These are phyloP conservation scores for Saccharomycopsis crataegensis DNA, from an alignment of 1,139 yeast species.

Conservation along the genomic window DNA sequence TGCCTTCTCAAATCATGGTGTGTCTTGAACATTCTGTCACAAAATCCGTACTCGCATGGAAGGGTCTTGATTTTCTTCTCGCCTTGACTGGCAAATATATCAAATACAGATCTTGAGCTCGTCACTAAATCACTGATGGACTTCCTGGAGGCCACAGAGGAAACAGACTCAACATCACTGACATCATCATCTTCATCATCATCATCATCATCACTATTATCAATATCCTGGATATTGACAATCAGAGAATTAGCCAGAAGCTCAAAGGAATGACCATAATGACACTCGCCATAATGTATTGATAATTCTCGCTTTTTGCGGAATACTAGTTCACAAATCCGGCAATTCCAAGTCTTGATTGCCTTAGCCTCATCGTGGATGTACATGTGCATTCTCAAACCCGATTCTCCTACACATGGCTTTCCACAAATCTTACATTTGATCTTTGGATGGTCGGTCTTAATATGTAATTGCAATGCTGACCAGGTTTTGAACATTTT, in stretches of 20 bases:
- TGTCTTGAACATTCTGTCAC: conserved; percentile 41
- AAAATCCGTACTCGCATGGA: conserved; percentile 40
- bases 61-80: conserved; percentile 30
- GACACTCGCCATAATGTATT: conserved; percentile 35
- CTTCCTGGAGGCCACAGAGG: not conserved
- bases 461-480: conserved; percentile 63
- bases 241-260: not conserved
- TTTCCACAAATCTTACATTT: conserved; percentile 63
- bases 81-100: conserved; percentile 30
- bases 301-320: conserved; percentile 38
- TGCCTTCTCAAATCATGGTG: conserved; percentile 47
- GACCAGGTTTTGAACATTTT: conserved; percentile 67
- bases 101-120: conserved; percentile 28
- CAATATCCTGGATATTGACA: not conserved
- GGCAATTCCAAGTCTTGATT: conserved; percentile 57
- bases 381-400: conserved; percentile 64
- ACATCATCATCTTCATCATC: not conserved
- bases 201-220: not conserved
- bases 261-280: conserved; percentile 22
- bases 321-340: conserved; percentile 34
- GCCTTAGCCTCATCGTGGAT: conserved; percentile 46
- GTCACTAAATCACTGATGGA: not conserved
- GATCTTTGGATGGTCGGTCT: conserved; percentile 64
- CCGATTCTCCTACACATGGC: conserved; percentile 66
- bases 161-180: not conserved